These are phyloP conservation scores for Babesia ovis DNA, from an alignment of 169 alveolate genomes.

Conservation along the genomic window DNA sequence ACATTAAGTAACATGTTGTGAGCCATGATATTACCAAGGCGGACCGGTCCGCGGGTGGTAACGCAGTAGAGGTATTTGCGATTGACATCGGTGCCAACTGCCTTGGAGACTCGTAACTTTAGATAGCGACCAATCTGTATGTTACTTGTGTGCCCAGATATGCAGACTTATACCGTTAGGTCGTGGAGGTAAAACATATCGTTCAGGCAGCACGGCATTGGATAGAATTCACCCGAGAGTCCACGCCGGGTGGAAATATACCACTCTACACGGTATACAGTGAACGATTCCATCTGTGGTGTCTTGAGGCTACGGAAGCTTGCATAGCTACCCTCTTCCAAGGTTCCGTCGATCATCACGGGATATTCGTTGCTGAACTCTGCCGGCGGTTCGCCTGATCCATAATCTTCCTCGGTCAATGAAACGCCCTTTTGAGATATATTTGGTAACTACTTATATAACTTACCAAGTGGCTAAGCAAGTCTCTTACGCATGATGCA, in stretches of 20 bases:
- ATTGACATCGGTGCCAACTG: constrained; percentile 52
- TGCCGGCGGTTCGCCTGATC: constrained; percentile 38
- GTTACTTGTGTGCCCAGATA: background rate
- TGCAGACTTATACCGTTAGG: constrained; percentile 52
- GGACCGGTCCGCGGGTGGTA: constrained; percentile 71
- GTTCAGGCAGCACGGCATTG: constrained; percentile 47
- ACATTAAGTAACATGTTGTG: constrained; percentile 63
- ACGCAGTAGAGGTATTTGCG: constrained; percentile 64
- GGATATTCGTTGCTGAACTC: constrained; percentile 42
- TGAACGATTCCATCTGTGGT: constrained; percentile 11
- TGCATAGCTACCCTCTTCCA: constrained; percentile 50
- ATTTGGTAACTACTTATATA: background rate
- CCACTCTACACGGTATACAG: constrained; percentile 71
- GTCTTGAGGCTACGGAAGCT: constrained; percentile 40
- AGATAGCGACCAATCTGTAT: constrained; percentile 67
- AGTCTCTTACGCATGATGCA: constrained; percentile 2
- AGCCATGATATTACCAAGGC: constrained; percentile 64
- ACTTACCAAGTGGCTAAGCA: constrained; percentile 6
- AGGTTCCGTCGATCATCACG: constrained; percentile 49
- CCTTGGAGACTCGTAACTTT: constrained; percentile 69
- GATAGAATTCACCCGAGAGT: constrained; percentile 40
- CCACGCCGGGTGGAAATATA: constrained; percentile 68
- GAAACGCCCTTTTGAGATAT: constrained; percentile 1
- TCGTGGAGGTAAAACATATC: constrained; percentile 69
- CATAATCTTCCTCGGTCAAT: background rate